Percentiles rank a stretch among this genome's conserved stretches.
phyloP scores from a whole-genome alignment of 169 alveolate species.

The Plasmodium sp. region DNA sequence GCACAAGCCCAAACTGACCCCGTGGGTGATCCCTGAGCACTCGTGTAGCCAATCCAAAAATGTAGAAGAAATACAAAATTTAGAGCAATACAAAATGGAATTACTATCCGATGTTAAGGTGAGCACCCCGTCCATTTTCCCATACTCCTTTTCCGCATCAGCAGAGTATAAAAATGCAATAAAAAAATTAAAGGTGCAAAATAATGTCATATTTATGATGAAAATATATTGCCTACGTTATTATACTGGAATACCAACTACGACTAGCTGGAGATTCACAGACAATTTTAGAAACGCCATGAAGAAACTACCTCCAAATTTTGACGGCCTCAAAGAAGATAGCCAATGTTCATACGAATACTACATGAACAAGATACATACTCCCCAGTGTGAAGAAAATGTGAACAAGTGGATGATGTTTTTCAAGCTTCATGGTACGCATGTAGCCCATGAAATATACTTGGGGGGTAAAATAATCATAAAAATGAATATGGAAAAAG shows the following conservation, averaged over 20 bases:
- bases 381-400: constrained; percentile 76
- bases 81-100: constrained; percentile 82
- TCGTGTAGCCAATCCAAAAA: constrained; percentile 74
- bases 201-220: constrained; percentile 80
- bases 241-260: constrained; percentile 85
- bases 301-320: constrained; percentile 49
- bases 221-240: constrained; percentile 89
- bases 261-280: constrained; percentile 74
- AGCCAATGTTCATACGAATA: constrained; percentile 71
- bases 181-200: constrained; percentile 76
- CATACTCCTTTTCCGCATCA: constrained; percentile 88
- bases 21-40: constrained; percentile 75
- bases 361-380: constrained; percentile 74
- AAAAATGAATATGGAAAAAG: constrained; percentile 83
- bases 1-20: neutral
- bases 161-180: constrained; percentile 84
- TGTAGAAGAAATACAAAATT: constrained; percentile 68
- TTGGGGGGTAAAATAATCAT: constrained; percentile 89
- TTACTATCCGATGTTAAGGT: constrained; percentile 86
- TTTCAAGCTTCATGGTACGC: constrained; percentile 88
- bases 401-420: constrained; percentile 88
- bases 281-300: constrained; percentile 78
- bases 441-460: constrained; percentile 84
- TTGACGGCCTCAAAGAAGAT: constrained; percentile 72
- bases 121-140: constrained; percentile 77